Evolutionary conservation across 768 basidiomycete species (phyloP).

Genomic region (Boletus rex-veris): DNA sequence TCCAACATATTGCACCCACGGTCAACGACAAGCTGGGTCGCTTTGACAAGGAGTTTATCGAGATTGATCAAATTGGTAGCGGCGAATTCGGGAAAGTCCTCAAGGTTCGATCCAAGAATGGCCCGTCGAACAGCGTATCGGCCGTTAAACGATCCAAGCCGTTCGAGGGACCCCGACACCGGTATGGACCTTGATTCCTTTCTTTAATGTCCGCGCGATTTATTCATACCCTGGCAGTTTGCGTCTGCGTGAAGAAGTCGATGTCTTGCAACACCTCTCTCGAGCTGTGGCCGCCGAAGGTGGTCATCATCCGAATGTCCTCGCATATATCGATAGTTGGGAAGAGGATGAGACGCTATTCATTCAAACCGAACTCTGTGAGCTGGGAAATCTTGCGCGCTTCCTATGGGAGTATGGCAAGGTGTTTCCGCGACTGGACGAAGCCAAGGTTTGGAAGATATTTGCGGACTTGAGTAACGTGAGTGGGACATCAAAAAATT

Average conservation of each 20-base stretch:
- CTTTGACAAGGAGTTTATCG: slow-evolving; percentile 78
- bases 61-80: slow-evolving; percentile 78
- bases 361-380: slow-evolving; percentile 94
- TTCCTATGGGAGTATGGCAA: slow-evolving; percentile 93
- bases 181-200: slow-evolving; percentile 47
- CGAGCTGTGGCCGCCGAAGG: slow-evolving; percentile 28
- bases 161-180: slow-evolving; percentile 87
- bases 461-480: slow-evolving; percentile 86
- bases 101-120: slow-evolving; percentile 70
- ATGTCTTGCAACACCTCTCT: slow-evolving; percentile 77
- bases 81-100: slow-evolving; percentile 95
- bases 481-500: slow-evolving; percentile 34
- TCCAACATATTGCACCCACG: slow-evolving; percentile 29
- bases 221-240: slow-evolving; percentile 42
- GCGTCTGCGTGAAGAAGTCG: slow-evolving; percentile 91
- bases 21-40: slow-evolving; percentile 54
- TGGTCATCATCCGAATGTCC: slow-evolving; percentile 69
- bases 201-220: slow-evolving; percentile 13
- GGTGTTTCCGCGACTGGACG: slow-evolving; percentile 79
- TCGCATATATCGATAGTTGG: slow-evolving; percentile 93
- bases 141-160: slow-evolving; percentile 94
- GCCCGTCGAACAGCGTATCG: slow-evolving; percentile 51
- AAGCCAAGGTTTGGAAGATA: slow-evolving; percentile 95
- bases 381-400: slow-evolving; percentile 83
- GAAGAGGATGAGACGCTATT: slow-evolving; percentile 85